Conservation (phyloP, 2,329 filamentous ascomycete species). For the Camillea tinctor region DNA sequence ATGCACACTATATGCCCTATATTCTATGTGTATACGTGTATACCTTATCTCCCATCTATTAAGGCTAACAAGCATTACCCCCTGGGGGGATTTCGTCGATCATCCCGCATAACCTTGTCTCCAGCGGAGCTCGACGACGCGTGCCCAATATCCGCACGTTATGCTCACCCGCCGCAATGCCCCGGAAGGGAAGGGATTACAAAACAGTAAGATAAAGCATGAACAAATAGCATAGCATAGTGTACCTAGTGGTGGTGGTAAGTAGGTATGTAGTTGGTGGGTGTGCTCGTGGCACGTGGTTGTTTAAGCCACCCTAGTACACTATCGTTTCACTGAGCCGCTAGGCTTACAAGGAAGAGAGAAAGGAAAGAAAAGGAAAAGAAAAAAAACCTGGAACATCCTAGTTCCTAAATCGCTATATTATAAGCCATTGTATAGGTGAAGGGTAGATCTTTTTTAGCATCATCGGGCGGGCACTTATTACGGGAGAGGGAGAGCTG, state of each 20-base stretch:
- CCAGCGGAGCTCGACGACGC: slow-evolving; percentile 10
- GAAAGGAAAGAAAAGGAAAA: too few species aligned
- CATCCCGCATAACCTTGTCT: slow-evolving; percentile 17
- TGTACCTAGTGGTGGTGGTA: too few species aligned
- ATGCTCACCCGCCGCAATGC: too few species aligned
- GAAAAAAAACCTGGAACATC: background rate
- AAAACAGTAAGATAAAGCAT: too few species aligned
- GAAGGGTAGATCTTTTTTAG: background rate
- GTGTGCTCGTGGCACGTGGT: background rate
- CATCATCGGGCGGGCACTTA: background rate
- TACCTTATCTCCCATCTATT: background rate
- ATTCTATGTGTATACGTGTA: too few species aligned
- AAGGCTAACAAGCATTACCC: slow-evolving; percentile 4
- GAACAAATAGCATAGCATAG: too few species aligned
- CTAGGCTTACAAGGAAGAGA: background rate
- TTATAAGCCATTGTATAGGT: background rate
- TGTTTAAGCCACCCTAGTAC: background rate
- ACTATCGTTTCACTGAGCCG: background rate
- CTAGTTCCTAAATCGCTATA: background rate
- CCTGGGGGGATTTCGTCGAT: slow-evolving; percentile 19
- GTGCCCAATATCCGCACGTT: too few species aligned
- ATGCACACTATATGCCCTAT: too few species aligned
- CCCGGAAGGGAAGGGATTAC: too few species aligned
- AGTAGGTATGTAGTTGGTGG: too few species aligned
- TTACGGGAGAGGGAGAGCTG: background rate